Percentiles rank a stretch among this genome's conserved stretches.
These are phyloP conservation scores for Leccinum truebloodii DNA, from an alignment of 768 basidiomycete species.

Conservation along the genomic window DNA sequence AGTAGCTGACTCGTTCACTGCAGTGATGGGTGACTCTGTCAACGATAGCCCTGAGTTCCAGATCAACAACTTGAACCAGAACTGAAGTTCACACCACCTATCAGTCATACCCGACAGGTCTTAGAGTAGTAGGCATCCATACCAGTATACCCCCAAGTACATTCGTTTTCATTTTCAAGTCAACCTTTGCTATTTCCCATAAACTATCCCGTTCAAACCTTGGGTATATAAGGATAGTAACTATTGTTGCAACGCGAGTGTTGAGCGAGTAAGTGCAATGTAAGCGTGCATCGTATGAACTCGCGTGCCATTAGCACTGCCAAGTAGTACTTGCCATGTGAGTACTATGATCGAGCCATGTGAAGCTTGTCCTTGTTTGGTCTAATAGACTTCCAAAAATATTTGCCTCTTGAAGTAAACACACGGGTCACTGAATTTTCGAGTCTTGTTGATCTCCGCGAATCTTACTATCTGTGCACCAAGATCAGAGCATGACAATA, in stretches of 20 bases:
- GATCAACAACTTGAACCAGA: conserved; percentile 12
- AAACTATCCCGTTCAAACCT: background rate
- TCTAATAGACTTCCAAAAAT: no score
- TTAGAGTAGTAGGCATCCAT: background rate
- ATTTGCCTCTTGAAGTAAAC: background rate
- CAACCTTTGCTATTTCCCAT: background rate
- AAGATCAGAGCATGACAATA: background rate
- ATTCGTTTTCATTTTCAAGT: background rate
- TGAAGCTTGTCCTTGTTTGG: no score
- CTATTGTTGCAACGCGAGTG: no score
- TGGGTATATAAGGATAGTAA: background rate
- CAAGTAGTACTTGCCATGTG: no score
- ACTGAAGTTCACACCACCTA: background rate
- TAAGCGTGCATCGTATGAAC: no score
- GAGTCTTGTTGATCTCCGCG: background rate
- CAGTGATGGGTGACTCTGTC: conserved; percentile 39
- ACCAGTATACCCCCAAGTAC: background rate
- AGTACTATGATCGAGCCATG: no score
- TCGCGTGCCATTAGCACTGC: no score
- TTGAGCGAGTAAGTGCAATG: no score
- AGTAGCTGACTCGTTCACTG: conserved; percentile 3
- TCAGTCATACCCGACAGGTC: background rate
- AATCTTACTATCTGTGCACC: background rate
- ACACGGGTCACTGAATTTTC: background rate
- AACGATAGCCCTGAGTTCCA: conserved; percentile 29